Evolutionary conservation across 352 stramenopile species (phyloP), one percentile per base, ranked within the genome.

Genomic region (Phytophthora lateralis): DNA sequence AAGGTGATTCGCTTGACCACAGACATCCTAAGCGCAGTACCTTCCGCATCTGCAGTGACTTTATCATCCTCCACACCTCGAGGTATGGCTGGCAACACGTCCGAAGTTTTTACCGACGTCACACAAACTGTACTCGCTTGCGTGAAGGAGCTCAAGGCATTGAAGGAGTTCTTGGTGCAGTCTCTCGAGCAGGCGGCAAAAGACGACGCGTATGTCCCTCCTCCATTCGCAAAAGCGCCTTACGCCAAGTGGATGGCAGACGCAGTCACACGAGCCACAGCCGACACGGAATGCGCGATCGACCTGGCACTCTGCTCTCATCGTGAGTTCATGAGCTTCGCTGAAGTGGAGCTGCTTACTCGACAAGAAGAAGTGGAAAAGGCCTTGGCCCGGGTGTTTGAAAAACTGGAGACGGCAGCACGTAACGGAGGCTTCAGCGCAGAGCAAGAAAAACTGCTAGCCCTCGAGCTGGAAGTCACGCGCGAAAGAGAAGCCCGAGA

Each of bases 81-180:
- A 29, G 29, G 18, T n/a, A 11, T 14, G 14, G 24, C 41, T 17
- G 21, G 39, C 1, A 62, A 17, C 4, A 41, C 34, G 12, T 49
- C 60, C 6, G 78, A 89, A 55, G 73, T 88, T 30, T 73, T 80
- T 5, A 75, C 81, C 12, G 78, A 87, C 14, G 57, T 87, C 24
- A 88, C 76, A 6, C 80, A 91, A 51, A 67, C 74, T 0, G 82
- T 91, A 6, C 56, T 90, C 17, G 64, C 64, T 35, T 88, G 79
- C 32, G 80, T 90, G 11, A 88, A 89, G 52, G 82, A 91, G 47
- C 78, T 91, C 49, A 90, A 90, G 53, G 63, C 63, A 17, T 62
- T 91, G 37, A 90, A 90, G 54, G 82, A 91, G 32, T 89, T 71
- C 53, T 55, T 91, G 45, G 67, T 85, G 17, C 60, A 82, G 38